Evolutionary conservation across 2,329 filamentous ascomycete species (phyloP).

Genomic region (Beauveria medogensis): DNA sequence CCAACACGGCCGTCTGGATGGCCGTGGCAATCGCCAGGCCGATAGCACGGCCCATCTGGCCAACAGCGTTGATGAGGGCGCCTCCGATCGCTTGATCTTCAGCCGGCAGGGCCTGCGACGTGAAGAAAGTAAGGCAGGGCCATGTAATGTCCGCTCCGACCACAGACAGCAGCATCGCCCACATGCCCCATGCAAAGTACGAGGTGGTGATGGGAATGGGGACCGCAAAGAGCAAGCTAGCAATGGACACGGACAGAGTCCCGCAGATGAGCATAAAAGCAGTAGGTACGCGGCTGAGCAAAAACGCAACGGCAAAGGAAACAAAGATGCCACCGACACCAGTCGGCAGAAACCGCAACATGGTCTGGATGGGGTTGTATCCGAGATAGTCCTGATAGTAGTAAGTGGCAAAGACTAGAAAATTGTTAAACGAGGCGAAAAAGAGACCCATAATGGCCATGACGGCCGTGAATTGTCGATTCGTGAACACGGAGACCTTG

Average conservation of each 20-base stretch:
- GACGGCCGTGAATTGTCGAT: constrained; percentile 50
- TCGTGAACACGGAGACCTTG: constrained; percentile 57
- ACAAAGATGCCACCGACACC: constrained; percentile 53
- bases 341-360: constrained; percentile 59
- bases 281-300: constrained; percentile 51
- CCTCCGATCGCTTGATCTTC: constrained; percentile 62
- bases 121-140: constrained; percentile 58
- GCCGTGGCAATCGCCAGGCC: constrained; percentile 58
- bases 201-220: constrained; percentile 52
- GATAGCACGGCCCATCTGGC: constrained; percentile 58
- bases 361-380: constrained; percentile 55
- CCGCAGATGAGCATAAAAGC: constrained; percentile 51
- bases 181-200: constrained; percentile 61
- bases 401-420: constrained; percentile 59
- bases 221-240: constrained; percentile 54
- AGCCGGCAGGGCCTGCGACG: constrained; percentile 50
- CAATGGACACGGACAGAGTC: constrained; percentile 44
- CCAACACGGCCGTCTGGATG: constrained; percentile 55
- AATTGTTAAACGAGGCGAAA: constrained; percentile 61
- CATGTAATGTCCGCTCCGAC: constrained; percentile 60
- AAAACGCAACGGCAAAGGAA: constrained; percentile 44
- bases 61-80: constrained; percentile 58
- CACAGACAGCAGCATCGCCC: constrained; percentile 57
- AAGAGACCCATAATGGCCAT: constrained; percentile 60
- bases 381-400: constrained; percentile 62